Evolutionary conservation across 2,329 filamentous ascomycete genomes (phyloP).

Genomic region (Ceratocystis destructans): DNA sequence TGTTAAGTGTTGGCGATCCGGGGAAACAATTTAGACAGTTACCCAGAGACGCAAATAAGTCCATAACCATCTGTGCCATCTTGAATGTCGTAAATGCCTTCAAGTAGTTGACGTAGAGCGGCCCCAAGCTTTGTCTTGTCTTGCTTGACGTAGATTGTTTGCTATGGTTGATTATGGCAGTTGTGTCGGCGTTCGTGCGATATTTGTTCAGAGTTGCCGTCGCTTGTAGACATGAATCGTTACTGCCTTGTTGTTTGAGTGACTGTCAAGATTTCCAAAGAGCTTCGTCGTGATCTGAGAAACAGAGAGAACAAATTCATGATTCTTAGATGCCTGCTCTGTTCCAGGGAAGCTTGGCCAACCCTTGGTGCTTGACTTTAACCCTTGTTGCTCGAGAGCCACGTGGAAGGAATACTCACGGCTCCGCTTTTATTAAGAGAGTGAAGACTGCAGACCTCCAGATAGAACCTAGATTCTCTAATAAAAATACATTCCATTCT

Average conservation of each 20-base stretch:
- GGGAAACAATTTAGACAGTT: constrained; percentile 97
- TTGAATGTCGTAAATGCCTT: constrained; percentile 8
- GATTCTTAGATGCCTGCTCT: neutral
- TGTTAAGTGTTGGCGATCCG: constrained; percentile 81
- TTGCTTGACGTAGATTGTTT: neutral
- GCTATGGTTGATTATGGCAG: neutral
- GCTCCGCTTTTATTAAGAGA: neutral
- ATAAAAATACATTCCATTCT: too few species aligned
- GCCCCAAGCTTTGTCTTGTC: neutral
- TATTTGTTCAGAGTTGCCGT: neutral
- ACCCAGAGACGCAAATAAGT: constrained; percentile 79
- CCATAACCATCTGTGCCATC: constrained; percentile 77
- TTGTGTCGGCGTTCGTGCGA: neutral
- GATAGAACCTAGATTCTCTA: too few species aligned
- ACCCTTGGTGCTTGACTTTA: neutral
- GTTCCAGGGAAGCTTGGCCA: neutral
- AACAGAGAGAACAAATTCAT: neutral
- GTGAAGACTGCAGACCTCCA: too few species aligned
- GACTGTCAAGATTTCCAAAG: neutral
- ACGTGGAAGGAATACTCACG: neutral
- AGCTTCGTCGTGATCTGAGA: neutral
- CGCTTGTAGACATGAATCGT: neutral
- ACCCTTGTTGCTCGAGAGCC: neutral
- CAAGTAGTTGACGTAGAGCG: neutral
- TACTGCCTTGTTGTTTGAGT: neutral